Percentiles rank a stretch among this genome's conserved stretches.
phyloP scores from a whole-genome alignment of 331 rosid species.

The Telfairia occidentalis region DNA sequence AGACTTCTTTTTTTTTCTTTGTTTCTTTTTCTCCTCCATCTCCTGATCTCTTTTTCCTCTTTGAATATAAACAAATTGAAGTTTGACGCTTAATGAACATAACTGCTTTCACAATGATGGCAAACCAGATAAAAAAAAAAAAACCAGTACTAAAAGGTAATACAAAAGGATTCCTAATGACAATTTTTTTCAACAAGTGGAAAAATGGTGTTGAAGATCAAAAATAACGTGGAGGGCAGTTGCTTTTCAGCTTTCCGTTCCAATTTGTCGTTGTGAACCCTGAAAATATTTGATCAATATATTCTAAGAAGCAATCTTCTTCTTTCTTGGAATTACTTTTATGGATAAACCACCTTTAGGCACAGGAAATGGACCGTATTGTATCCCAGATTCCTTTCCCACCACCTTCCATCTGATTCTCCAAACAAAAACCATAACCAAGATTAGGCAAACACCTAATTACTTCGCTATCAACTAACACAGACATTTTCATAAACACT shows the following conservation, averaged over 20 bases:
- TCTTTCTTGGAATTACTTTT: conserved; percentile 14
- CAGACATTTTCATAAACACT: background rate
- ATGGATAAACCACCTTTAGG: conserved; percentile 82
- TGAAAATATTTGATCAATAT: background rate
- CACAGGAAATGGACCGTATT: conserved; percentile 88
- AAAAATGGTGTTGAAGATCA: background rate
- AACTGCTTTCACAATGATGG: conserved; percentile 4
- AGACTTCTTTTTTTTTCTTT: background rate
- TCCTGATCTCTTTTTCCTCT: background rate
- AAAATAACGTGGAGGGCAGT: background rate
- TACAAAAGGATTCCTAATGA: background rate
- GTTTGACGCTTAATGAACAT: background rate
- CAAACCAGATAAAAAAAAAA: conserved; percentile 10
- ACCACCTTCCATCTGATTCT: conserved; percentile 47
- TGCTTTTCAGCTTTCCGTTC: background rate
- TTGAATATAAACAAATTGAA: background rate
- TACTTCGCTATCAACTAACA: background rate
- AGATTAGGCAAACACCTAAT: background rate
- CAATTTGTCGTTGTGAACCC: background rate
- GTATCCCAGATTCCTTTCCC: conserved; percentile 67
- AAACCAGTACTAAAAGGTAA: background rate
- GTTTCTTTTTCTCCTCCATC: too few relatives aligned
- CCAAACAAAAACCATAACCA: background rate
- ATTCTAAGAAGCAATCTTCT: background rate
- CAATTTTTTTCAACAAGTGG: too few relatives aligned